Base-by-base conservation (phyloP, 768 basidiomycete species). In the Tylopilus rubrobrunneus region DNA sequence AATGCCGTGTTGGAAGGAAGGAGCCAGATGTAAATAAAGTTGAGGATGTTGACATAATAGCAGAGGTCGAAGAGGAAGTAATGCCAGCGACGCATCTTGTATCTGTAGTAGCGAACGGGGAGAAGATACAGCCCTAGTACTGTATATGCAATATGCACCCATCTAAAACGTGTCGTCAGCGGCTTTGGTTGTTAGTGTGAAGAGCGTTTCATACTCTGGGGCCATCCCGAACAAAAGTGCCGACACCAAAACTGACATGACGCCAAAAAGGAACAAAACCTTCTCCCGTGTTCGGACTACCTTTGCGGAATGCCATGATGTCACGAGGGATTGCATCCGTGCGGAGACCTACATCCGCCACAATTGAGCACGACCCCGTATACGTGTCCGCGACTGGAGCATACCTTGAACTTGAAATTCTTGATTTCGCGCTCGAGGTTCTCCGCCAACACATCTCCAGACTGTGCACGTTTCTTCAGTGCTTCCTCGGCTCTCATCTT, bases 41-140 rank as follows among this genome's bases (percentile, higher is more conserved):
- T 88, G 71, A 99, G 85, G 62, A 96, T 82, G 56, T 87, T 98
- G 67, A 87, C 88, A 66, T 89, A 96, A 73, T 98, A 97, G 72
- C 95, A 98, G 25, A 94, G 74, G 71, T 91, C 89, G 70, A 92
- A 92, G 40, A 93, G 79, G 76, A 95, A 96, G 71, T 96, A 97
- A 69, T 97, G 94, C 85, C 89, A 98, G 7, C 82, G 79, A 51
- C 92, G 89, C 67, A 88, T 85, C 80, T 97, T 97, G 80, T 98
- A 98, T 23, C 71, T 80, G 71, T 88, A 97, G 7, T 77, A 79
- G 37, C 96, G 89, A 11, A 87, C 72, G 1, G 95, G 93, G 7
- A 97, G 80, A 48, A 96, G 86, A 66, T 86, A 87, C 34, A 84
- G 70, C 23, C 81, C 80, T 66, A 89, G 89, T 1, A 85, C 64